A percentile compares a stretch with the other conserved stretches of the same genome.
Evolutionary conservation across 2,329 filamentous ascomycete species (phyloP).

Genomic region (Emmonsiellopsis sp.): DNA sequence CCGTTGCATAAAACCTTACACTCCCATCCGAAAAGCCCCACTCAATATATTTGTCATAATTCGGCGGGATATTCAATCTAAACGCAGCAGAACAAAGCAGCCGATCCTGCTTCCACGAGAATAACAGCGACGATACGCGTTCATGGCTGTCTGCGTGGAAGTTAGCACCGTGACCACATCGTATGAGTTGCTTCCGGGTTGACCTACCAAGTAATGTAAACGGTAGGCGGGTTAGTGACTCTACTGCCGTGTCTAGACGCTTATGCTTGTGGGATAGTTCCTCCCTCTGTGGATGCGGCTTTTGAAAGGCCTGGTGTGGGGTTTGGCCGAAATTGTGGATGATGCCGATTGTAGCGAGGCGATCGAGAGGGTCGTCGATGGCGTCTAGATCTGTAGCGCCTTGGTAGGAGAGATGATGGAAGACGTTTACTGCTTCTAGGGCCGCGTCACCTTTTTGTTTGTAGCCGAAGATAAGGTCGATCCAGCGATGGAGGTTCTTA

Average conservation of each 20-base stretch:
- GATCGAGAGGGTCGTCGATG: slow-evolving; percentile 80
- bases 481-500: slow-evolving; percentile 84
- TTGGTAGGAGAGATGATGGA: slow-evolving; percentile 90
- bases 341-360: slow-evolving; percentile 82
- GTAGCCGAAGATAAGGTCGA: slow-evolving; percentile 86
- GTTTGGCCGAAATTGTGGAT: slow-evolving; percentile 99
- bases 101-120: slow-evolving; percentile 70
- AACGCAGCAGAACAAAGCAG: slow-evolving; percentile 77
- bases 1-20: slow-evolving; percentile 79
- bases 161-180: slow-evolving; percentile 5
- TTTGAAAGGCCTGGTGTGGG: slow-evolving; percentile 84
- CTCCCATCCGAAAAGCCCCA: slow-evolving; percentile 95
- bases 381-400: slow-evolving; percentile 87
- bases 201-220: slow-evolving; percentile 62
- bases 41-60: slow-evolving; percentile 84
- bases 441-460: slow-evolving; percentile 93
- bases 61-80: slow-evolving; percentile 74
- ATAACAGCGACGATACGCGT: slow-evolving; percentile 67
- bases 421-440: slow-evolving; percentile 85
- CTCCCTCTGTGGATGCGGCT: slow-evolving; percentile 69
- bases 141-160: slow-evolving; percentile 56
- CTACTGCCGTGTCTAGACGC: slow-evolving; percentile 68
- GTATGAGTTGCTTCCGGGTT: neutral
- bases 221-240: slow-evolving; percentile 67
- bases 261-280: slow-evolving; percentile 54